Conservation (phyloP, 2,329 filamentous ascomycete species). For the Atkinsonella hypoxylon region DNA sequence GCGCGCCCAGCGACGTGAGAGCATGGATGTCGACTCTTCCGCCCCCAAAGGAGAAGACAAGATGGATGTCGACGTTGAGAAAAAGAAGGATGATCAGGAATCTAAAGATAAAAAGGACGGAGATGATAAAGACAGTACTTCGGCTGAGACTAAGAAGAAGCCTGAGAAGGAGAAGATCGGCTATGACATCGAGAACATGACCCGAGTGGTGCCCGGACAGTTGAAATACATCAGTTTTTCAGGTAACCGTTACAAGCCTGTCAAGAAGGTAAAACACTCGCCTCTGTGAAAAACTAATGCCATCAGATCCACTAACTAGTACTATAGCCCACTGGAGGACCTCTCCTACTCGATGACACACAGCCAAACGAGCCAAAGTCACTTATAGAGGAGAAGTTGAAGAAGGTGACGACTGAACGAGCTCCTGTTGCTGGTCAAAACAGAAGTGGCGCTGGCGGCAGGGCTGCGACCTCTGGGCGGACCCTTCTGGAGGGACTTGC, state of each 20-base stretch:
- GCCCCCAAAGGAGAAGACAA: conserved; percentile 57
- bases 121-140: conserved; percentile 46
- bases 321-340: conserved; percentile 74
- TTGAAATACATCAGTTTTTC: conserved; percentile 94
- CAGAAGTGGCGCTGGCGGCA: conserved; percentile 16
- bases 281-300: not conserved
- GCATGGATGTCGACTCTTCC: conserved; percentile 85
- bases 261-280: conserved; percentile 56
- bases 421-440: conserved; percentile 42
- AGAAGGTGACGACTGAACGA: conserved; percentile 58
- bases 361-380: conserved; percentile 66
- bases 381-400: conserved; percentile 83
- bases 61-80: conserved; percentile 74
- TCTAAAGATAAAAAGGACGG: conserved; percentile 50
- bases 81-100: conserved; percentile 37
- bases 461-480: conserved; percentile 18
- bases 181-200: conserved; percentile 96
- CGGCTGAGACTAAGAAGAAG: conserved; percentile 68
- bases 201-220: conserved; percentile 79
- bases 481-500: conserved; percentile 25
- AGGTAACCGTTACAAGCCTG: conserved; percentile 80
- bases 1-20: conserved; percentile 75
- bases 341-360: conserved; percentile 81
- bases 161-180: conserved; percentile 91
- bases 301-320: conserved; percentile 12